phyloP scores from a whole-genome alignment of 2,329 filamentous ascomycete species.

The Aspergillus awamori region DNA sequence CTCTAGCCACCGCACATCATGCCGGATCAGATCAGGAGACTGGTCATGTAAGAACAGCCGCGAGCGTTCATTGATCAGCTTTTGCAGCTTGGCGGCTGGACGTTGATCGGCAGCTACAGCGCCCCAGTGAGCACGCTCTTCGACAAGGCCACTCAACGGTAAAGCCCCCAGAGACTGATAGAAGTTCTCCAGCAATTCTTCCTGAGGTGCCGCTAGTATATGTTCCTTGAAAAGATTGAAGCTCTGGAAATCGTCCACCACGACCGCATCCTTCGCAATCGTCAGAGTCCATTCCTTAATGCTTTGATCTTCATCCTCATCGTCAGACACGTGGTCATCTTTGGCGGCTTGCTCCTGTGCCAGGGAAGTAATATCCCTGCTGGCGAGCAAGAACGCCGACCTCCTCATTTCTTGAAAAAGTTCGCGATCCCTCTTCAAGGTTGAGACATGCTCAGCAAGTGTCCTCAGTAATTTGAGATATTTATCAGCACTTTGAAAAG shows the following conservation, averaged over 20 bases:
- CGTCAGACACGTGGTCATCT: slow-evolving; percentile 31
- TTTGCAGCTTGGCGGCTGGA: slow-evolving; percentile 69
- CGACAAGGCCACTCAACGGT: slow-evolving; percentile 74
- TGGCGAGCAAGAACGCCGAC: slow-evolving; percentile 79
- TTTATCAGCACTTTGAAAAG: slow-evolving; percentile 79
- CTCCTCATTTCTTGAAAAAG: slow-evolving; percentile 75
- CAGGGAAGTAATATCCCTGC: slow-evolving; percentile 65
- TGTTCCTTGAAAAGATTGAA: slow-evolving; percentile 85
- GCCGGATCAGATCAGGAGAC: slow-evolving; percentile 74
- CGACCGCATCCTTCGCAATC: slow-evolving; percentile 70
- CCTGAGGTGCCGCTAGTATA: slow-evolving; percentile 84
- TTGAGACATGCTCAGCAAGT: slow-evolving; percentile 71
- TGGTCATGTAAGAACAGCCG: slow-evolving; percentile 90
- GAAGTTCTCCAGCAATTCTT: slow-evolving; percentile 82
- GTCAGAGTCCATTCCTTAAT: slow-evolving; percentile 80
- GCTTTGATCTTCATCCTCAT: slow-evolving; percentile 64
- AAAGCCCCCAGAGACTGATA: slow-evolving; percentile 80
- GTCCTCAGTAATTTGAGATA: slow-evolving; percentile 82
- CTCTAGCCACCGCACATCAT: slow-evolving; percentile 88
- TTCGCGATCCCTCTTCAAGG: slow-evolving; percentile 75
- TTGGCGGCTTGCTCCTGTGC: slow-evolving; percentile 22
- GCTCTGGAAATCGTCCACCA: slow-evolving; percentile 85
- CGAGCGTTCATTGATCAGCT: slow-evolving; percentile 81
- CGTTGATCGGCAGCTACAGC: slow-evolving; percentile 67
- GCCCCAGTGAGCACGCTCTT: slow-evolving; percentile 76